Evolutionary conservation across 345 rosid genomes (phyloP).

Genomic region (Boechera divaricarpa): DNA sequence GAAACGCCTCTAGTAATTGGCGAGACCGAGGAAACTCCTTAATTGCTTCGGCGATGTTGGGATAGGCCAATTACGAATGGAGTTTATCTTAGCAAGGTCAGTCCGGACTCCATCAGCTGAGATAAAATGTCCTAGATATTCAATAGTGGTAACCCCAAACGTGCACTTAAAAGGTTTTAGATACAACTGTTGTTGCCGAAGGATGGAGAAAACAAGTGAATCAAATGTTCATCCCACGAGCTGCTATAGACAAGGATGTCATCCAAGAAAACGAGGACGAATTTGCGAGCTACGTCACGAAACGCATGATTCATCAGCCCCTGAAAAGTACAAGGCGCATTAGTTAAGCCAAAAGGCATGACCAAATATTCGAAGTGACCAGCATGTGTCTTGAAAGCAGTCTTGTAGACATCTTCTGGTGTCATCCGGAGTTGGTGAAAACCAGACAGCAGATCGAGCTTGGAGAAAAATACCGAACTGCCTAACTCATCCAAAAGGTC

Average conservation of each 20-base stretch:
- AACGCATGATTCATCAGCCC: background rate
- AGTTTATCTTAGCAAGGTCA: no score
- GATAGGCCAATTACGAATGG: no score
- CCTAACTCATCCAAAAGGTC: background rate
- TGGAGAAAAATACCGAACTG: background rate
- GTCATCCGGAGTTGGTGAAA: background rate
- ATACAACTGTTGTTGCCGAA: no score
- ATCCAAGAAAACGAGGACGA: background rate
- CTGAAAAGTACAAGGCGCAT: background rate
- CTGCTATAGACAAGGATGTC: background rate
- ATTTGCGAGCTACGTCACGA: fast-evolving
- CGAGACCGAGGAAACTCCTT: no score
- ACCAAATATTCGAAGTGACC: background rate
- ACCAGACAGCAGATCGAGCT: background rate
- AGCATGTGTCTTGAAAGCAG: background rate
- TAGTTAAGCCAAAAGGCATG: background rate
- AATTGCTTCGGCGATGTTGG: no score
- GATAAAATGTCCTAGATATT: no score
- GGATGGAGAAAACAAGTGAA: no score
- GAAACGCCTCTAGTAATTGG: no score
- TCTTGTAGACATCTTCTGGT: background rate
- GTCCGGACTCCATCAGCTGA: no score
- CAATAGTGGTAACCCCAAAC: no score
- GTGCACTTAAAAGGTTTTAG: no score
- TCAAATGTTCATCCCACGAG: no score